Percentiles rank a stretch among this genome's conserved stretches.
These are phyloP conservation scores for Aspergillus sp. DNA, from an alignment of 2,329 filamentous ascomycete genomes.

Conservation along the genomic window DNA sequence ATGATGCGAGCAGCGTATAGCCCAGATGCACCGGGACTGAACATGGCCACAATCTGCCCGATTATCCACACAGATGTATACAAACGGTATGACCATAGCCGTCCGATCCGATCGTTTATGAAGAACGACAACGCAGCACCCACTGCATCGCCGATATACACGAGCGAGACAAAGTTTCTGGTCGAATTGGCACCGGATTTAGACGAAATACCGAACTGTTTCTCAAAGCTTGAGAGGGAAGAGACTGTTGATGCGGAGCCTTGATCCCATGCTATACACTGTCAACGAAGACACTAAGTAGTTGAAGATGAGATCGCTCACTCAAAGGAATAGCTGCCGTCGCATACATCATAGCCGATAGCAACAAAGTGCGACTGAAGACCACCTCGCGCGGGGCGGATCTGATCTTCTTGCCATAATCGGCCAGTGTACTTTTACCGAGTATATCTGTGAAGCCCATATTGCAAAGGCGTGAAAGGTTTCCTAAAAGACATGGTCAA, in stretches of 20 bases:
- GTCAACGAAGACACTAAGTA: not conserved
- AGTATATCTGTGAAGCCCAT: not conserved
- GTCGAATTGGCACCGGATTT: constrained; percentile 21
- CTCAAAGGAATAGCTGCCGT: constrained; percentile 12
- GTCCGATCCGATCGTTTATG: constrained; percentile 36
- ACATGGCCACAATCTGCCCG: constrained; percentile 17
- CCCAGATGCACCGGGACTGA: constrained; percentile 13
- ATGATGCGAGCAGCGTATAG: constrained; percentile 36
- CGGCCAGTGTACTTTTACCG: not conserved
- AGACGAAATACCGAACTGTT: constrained; percentile 29
- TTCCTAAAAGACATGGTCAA: no score
- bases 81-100: constrained; percentile 36
- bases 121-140: constrained; percentile 33
- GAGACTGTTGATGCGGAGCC: constrained; percentile 27
- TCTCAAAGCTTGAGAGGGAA: constrained; percentile 31
- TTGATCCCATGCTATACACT: constrained; percentile 28
- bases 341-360: constrained; percentile 5
- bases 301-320: constrained; percentile 4
- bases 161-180: constrained; percentile 34
- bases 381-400: constrained; percentile 7
- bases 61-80: constrained; percentile 27
- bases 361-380: constrained; percentile 3
- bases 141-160: constrained; percentile 27
- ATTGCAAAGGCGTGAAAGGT: not conserved
- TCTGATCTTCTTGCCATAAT: constrained; percentile 8